Base-by-base conservation (phyloP, 306 rosid species). In the cucumber (Cucumis sativus) region DNA sequence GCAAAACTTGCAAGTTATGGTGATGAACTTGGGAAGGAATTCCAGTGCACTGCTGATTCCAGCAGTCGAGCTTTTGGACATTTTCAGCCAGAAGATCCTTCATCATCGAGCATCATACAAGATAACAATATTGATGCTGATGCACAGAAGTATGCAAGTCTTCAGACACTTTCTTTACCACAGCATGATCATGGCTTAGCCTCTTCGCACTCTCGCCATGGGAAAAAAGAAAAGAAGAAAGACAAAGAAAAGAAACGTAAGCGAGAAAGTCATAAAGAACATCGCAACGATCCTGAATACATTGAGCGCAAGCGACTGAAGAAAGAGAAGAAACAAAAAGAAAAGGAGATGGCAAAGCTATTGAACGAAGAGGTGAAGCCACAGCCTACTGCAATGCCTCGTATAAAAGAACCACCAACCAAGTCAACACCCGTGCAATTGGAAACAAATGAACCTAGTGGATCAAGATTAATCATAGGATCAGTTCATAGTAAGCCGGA, bases 41-140 rank as follows among this genome's bases (percentile, higher is more conserved):
- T 95, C 64, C 98, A 87, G 78, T 92, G 93, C 88, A 90, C 96
- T 61, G 97, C 97, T 12, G 96, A 92, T 86, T 90, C 93, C 9
- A 87, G 96, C 80, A 81, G 87, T 33, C 37, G 37, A 80, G 92
- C 87, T 79, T 83, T 60, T 77, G 83, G 84, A 62, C 91, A 84
- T 76, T 85, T 83, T 72, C 86, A 57, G 77, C 83, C 83, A 8
- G 88, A 89, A 52, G 88, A 83, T 62, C 93, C 93, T 3, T 90
- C 91, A 47, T 81, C 97, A 43, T 88, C 95, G 25, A 88, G 97
- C 89, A 80, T 90, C 82, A 83, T 87, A 78, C 96, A 89, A 68
- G 97, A 92, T 76, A 84, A 85, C 83, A 92, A 86, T 66, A 69
- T 88, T 69, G 97, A 90, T 80, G 85, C 86, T 23, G 90, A 88